Evolutionary conservation across 805 yeast genomes (phyloP).

Genomic region (Cyberlindnera meyerae): DNA sequence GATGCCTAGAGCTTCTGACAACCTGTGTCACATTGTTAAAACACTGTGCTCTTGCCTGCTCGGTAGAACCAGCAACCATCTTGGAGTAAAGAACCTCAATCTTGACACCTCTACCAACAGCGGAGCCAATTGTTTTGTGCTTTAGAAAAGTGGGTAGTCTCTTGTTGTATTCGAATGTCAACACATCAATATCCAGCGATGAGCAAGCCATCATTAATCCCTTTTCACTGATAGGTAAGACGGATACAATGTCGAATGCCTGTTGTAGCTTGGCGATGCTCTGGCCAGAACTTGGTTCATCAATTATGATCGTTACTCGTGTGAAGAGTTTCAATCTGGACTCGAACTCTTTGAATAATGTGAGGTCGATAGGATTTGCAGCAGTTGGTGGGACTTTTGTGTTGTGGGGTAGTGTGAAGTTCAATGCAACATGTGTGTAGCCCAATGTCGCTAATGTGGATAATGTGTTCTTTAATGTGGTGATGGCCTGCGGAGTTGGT

Average conservation of each 20-base stretch:
- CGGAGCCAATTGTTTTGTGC: conserved; percentile 81
- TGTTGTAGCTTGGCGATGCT: conserved; percentile 38
- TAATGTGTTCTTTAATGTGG: conserved; percentile 43
- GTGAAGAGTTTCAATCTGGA: conserved; percentile 49
- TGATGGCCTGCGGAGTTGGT: conserved; percentile 39
- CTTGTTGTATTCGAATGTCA: conserved; percentile 62
- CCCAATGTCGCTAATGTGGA: conserved; percentile 55
- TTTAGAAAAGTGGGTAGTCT: conserved; percentile 73
- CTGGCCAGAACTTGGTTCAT: conserved; percentile 74
- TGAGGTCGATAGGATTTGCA: conserved; percentile 38
- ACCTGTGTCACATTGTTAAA: conserved; percentile 70
- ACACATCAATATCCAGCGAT: conserved; percentile 73
- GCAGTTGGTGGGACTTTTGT: conserved; percentile 9
- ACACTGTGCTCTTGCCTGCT: conserved; percentile 47
- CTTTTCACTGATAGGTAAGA: conserved; percentile 75
- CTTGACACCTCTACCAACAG: conserved; percentile 74
- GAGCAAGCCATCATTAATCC: conserved; percentile 71
- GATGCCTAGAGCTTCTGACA: conserved; percentile 72
- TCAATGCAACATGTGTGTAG: conserved; percentile 73
- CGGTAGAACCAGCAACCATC: conserved; percentile 36
- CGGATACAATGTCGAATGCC: conserved; percentile 74
- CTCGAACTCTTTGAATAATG: conserved; percentile 21
- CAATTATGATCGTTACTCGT: conserved; percentile 69
- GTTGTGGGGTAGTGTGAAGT: conserved; percentile 41
- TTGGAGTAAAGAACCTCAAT: conserved; percentile 72